Evolutionary conservation across 2,329 filamentous ascomycete genomes (phyloP).

Genomic region (Trichoderma simmonsii): DNA sequence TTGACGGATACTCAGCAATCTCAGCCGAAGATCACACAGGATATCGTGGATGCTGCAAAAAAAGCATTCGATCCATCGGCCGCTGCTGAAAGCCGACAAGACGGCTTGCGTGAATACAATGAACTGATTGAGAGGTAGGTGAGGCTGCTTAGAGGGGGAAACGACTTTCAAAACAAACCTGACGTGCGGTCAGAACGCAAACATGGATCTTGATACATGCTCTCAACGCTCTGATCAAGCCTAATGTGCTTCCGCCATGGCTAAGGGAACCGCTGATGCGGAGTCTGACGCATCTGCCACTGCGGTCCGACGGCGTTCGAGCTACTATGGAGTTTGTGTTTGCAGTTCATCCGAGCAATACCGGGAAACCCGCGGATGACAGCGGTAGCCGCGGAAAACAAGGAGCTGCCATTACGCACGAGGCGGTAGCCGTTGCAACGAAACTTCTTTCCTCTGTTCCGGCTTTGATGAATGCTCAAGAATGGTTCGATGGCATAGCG

Average conservation of each 20-base stretch:
- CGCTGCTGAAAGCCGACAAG: constrained; percentile 33
- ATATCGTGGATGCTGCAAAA: constrained; percentile 40
- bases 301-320: constrained; percentile 61
- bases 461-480: constrained; percentile 47
- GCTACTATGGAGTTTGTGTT: constrained; percentile 69
- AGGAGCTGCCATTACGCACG: constrained; percentile 64
- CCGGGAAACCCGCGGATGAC: constrained; percentile 39
- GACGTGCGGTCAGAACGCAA: constrained; percentile 29
- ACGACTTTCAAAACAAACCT: constrained; percentile 4
- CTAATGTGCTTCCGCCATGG: constrained; percentile 56
- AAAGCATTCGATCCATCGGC: constrained; percentile 48
- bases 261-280: constrained; percentile 56
- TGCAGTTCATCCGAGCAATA: constrained; percentile 59
- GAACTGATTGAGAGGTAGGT: constrained; percentile 49
- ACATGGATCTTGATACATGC: constrained; percentile 56
- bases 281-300: constrained; percentile 57
- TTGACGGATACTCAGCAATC: constrained; percentile 22
- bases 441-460: constrained; percentile 61
- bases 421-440: constrained; percentile 63
- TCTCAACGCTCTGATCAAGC: constrained; percentile 62
- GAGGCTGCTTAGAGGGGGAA: neutral
- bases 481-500: constrained; percentile 60
- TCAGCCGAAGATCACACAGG: constrained; percentile 33
- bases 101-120: constrained; percentile 41
- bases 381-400: constrained; percentile 47